Percentiles rank a stretch among this genome's conserved stretches.
Evolutionary conservation across 164 flowering plant species (phyloP).

Genomic region (Macadamia integrifolia): DNA sequence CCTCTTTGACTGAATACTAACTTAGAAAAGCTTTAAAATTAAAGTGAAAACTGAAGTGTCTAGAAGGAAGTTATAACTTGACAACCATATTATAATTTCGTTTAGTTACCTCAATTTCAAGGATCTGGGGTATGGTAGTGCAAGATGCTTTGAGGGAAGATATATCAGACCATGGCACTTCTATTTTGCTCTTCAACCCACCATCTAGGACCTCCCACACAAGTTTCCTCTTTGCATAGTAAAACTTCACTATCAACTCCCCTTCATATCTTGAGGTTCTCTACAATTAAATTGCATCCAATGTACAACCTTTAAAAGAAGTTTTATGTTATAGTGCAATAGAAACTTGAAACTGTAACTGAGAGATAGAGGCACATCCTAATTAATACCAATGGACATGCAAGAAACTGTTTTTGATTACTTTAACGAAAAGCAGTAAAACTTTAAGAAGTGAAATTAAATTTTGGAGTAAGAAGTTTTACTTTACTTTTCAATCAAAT

Average conservation of each 20-base stretch:
- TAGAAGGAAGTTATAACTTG: no score
- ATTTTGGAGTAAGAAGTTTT: background rate
- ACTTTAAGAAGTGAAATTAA: no score
- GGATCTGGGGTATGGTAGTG: conserved; percentile 11
- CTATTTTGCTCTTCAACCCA: conserved; percentile 23
- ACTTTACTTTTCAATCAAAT: background rate
- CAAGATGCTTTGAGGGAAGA: conserved; percentile 23
- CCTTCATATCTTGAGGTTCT: conserved; percentile 19
- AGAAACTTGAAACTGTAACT: background rate
- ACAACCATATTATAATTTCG: background rate
- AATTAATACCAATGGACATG: no score
- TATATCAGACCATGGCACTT: conserved; percentile 27
- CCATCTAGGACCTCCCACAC: conserved; percentile 26
- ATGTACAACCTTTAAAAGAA: background rate
- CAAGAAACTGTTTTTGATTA: no score
- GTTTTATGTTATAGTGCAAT: background rate
- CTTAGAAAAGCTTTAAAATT: background rate
- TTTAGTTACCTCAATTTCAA: conserved; percentile 24
- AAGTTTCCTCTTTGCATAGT: conserved; percentile 22
- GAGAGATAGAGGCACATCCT: background rate
- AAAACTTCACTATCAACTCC: conserved; percentile 21
- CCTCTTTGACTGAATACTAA: background rate
- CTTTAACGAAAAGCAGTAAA: no score
- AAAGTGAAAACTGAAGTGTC: no score
- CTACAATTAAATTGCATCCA: conserved; percentile 12